Percentiles rank a stretch among this genome's conserved stretches.
Evolutionary conservation across 1,139 yeast genomes (phyloP).

Genomic region (Geotrichum phurueaensis): DNA sequence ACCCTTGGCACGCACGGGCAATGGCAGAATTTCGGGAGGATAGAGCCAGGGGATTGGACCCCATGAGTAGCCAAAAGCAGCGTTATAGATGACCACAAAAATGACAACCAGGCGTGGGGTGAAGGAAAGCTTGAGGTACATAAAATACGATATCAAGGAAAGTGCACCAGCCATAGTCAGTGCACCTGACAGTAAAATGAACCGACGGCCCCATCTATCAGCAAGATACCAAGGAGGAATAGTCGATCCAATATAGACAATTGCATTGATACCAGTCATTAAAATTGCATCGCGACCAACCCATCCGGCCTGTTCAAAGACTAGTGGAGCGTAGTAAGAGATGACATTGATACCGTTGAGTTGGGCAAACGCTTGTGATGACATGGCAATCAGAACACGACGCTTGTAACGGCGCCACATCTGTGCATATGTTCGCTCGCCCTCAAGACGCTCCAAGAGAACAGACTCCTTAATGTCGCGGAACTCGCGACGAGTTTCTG

Average conservation of each 20-base stretch:
- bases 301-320: conserved; percentile 95
- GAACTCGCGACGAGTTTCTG: conserved; percentile 60
- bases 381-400: conserved; percentile 83
- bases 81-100: conserved; percentile 72
- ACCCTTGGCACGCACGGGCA: conserved; percentile 83
- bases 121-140: conserved; percentile 50
- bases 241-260: conserved; percentile 68
- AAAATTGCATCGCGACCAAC: conserved; percentile 77
- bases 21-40: conserved; percentile 82
- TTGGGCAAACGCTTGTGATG: conserved; percentile 88
- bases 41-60: conserved; percentile 95
- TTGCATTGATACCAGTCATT: conserved; percentile 86
- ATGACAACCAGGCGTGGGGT: conserved; percentile 72
- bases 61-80: conserved; percentile 81
- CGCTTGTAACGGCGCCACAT: conserved; percentile 66
- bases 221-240: conserved; percentile 89
- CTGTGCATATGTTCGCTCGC: conserved; percentile 62
- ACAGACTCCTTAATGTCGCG: conserved; percentile 79
- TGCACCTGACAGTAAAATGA: conserved; percentile 72
- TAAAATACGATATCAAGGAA: conserved; percentile 58
- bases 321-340: conserved; percentile 88
- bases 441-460: conserved; percentile 69
- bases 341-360: conserved; percentile 89
- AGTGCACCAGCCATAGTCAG: conserved; percentile 70
- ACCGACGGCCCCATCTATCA: conserved; percentile 87